Evolutionary conservation across 441 rosid species (phyloP).

Genomic region (Bocquillonia castaneifolia): DNA sequence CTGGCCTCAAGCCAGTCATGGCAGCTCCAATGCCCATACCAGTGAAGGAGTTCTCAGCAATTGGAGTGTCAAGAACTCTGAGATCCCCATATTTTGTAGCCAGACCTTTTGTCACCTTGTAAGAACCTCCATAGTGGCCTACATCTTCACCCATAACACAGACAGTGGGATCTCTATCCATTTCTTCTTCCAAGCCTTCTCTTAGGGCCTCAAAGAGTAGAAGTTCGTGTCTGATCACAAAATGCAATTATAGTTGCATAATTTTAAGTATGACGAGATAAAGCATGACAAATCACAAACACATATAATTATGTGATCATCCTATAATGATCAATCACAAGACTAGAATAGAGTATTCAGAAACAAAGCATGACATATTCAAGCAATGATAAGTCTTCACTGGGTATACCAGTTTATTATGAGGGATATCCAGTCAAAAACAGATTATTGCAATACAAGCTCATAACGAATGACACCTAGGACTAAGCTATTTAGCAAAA

Average conservation of each 20-base stretch:
- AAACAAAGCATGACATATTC: too few species aligned
- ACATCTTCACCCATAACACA: constrained; percentile 99
- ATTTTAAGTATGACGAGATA: background rate
- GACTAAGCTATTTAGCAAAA: too few species aligned
- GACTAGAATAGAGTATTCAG: too few species aligned
- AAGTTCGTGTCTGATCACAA: constrained; percentile 62
- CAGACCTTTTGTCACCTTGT: constrained; percentile 81
- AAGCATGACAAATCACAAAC: background rate
- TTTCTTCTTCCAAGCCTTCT: constrained; percentile 98
- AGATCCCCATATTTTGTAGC: constrained; percentile 85
- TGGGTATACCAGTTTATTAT: background rate
- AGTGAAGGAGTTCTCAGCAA: constrained; percentile 94
- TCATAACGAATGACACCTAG: too few species aligned
- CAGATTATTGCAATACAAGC: too few species aligned
- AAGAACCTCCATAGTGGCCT: constrained; percentile 97
- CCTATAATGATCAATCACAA: background rate
- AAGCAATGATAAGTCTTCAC: too few species aligned
- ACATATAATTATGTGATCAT: background rate
- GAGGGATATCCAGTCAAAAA: background rate
- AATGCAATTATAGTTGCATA: constrained; percentile 5
- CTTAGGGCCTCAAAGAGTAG: constrained; percentile 84
- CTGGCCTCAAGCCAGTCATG: constrained; percentile 88
- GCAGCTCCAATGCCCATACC: constrained; percentile 99
- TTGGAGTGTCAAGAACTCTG: constrained; percentile 96
- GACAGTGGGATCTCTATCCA: constrained; percentile 84